phyloP scores from a whole-genome alignment of 495 filamentous ascomycete species.

The Echria macrotheca region DNA sequence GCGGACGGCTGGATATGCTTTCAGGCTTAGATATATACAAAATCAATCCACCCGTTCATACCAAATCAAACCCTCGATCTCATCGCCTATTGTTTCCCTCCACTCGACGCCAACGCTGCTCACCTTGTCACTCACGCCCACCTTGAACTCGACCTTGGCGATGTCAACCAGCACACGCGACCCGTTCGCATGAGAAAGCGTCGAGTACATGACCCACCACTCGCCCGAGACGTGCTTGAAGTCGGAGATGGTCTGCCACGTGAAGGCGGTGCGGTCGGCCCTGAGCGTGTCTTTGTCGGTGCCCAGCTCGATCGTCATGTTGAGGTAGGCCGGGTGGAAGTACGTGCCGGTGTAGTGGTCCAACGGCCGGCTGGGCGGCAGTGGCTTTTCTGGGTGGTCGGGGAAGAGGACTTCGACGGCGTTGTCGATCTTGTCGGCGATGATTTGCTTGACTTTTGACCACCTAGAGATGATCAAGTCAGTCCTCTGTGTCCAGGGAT shows the following conservation, averaged over 20 bases:
- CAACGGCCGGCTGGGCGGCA: conserved; percentile 30
- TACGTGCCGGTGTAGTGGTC: conserved; percentile 37
- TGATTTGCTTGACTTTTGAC: conserved; percentile 7
- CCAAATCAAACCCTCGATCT: conserved; percentile 6
- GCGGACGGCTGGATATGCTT: too few species aligned
- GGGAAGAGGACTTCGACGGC: conserved; percentile 28
- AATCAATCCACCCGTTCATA: conserved; percentile 4
- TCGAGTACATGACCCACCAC: conserved; percentile 26
- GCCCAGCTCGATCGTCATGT: conserved; percentile 27
- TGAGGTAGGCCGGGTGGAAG: conserved; percentile 36
- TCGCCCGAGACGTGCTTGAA: conserved; percentile 33
- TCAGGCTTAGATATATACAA: background rate
- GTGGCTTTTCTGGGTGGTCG: conserved; percentile 20
- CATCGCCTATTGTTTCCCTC: conserved; percentile 2
- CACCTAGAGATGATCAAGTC: too few species aligned
- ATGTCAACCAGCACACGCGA: conserved; percentile 12
- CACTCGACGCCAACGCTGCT: conserved; percentile 3
- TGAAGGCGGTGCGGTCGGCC: conserved; percentile 19
- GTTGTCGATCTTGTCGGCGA: conserved; percentile 17
- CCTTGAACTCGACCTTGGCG: conserved; percentile 25
- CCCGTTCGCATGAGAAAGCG: conserved; percentile 14
- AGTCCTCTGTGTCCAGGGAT: too few species aligned
- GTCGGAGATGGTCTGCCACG: conserved; percentile 24
- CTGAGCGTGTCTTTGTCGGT: conserved; percentile 15
- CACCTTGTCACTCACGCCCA: conserved; percentile 1